These are phyloP conservation scores for Geotrichum klebahnii DNA, from an alignment of 1,139 yeast species.

Conservation along the genomic window DNA sequence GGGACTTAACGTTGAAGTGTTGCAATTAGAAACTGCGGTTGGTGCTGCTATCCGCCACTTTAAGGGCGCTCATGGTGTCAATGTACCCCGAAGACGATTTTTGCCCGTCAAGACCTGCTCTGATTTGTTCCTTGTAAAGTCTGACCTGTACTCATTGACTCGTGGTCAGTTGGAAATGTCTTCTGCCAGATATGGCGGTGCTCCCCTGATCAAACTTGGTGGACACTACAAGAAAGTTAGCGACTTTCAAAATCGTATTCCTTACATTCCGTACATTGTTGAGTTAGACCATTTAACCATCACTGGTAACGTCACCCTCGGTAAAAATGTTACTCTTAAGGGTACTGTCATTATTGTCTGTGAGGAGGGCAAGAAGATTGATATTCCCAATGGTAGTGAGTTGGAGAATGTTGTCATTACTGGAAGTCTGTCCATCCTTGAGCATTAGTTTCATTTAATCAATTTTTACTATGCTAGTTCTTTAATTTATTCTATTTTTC, in stretches of 20 bases:
- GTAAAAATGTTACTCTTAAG: conserved; percentile 84
- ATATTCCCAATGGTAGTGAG: conserved; percentile 92
- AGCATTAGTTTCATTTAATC: conserved; percentile 47
- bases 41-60: conserved; percentile 99
- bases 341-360: conserved; percentile 98
- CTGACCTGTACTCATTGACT: conserved; percentile 87
- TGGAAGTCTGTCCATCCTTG: conserved; percentile 91
- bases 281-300: conserved; percentile 96
- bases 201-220: conserved; percentile 93
- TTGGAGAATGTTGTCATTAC: conserved; percentile 96
- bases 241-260: conserved; percentile 82
- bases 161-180: conserved; percentile 89
- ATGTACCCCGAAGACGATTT: conserved; percentile 95
- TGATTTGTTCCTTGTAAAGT: conserved; percentile 87
- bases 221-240: conserved; percentile 93
- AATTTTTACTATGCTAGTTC: no score
- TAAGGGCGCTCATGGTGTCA: conserved; percentile 93
- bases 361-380: conserved; percentile 94
- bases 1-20: conserved; percentile 70
- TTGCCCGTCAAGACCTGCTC: conserved; percentile 97
- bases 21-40: conserved; percentile 96
- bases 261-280: conserved; percentile 93
- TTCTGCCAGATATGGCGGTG: conserved; percentile 77
- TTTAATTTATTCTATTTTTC: no score
- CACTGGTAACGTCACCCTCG: conserved; percentile 91